phyloP scores from a whole-genome alignment of 805 yeast genomes.

The Millerozyma acaciae region DNA sequence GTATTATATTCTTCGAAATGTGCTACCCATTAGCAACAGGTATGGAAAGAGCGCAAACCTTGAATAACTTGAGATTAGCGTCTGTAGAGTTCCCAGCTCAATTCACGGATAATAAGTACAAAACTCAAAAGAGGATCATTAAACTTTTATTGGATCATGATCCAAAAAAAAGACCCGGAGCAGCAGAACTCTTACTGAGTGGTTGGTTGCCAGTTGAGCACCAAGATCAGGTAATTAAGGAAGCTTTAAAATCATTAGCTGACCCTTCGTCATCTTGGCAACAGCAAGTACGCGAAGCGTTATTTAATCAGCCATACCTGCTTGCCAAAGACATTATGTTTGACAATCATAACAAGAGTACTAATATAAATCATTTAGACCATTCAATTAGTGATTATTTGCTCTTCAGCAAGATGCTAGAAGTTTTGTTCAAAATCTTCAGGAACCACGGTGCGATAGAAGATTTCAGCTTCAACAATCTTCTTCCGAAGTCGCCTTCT shows the following conservation, averaged over 20 bases:
- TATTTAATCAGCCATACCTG: constrained; percentile 82
- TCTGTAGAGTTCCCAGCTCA: constrained; percentile 67
- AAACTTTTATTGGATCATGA: constrained; percentile 68
- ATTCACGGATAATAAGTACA: constrained; percentile 49
- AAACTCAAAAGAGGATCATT: constrained; percentile 66
- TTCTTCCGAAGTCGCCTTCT: constrained; percentile 81
- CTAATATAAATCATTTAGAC: constrained; percentile 23
- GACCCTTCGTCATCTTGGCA: constrained; percentile 95
- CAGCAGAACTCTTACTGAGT: constrained; percentile 67
- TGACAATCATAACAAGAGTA: constrained; percentile 45
- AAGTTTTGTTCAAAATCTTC: constrained; percentile 61
- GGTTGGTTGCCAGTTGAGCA: constrained; percentile 86
- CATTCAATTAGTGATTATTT: constrained; percentile 43
- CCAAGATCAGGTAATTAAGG: constrained; percentile 85
- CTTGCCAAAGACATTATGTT: constrained; percentile 81
- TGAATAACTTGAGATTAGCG: constrained; percentile 59
- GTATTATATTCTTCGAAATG: constrained; percentile 96
- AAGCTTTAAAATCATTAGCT: constrained; percentile 78
- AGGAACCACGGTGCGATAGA: constrained; percentile 84
- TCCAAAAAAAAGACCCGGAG: constrained; percentile 76
- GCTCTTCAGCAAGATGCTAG: constrained; percentile 56
- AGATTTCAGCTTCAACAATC: constrained; percentile 53
- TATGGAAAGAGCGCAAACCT: constrained; percentile 82
- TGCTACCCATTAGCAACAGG: constrained; percentile 78
- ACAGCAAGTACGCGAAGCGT: constrained; percentile 80